These are phyloP conservation scores for Pseudocercospora vitis DNA, from an alignment of 2,329 filamentous ascomycete species.

Conservation along the genomic window DNA sequence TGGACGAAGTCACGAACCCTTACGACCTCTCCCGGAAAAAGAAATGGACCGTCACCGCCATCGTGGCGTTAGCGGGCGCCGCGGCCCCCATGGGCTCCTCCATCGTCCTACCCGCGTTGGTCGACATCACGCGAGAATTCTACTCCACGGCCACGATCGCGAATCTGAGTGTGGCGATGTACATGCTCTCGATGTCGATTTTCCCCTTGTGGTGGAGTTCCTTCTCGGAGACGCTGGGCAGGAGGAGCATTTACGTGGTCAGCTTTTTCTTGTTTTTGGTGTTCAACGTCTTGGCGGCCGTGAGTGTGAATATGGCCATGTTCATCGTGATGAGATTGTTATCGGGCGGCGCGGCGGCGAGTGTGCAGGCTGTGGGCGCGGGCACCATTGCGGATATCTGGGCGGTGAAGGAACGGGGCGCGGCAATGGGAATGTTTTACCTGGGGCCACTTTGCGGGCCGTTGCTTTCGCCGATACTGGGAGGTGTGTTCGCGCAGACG, in stretches of 20 bases:
- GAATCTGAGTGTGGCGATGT: conserved; percentile 75
- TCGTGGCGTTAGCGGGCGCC: conserved; percentile 74
- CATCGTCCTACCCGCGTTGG: conserved; percentile 75
- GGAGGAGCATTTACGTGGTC: conserved; percentile 74
- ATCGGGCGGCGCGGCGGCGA: conserved; percentile 73
- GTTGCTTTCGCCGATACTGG: conserved; percentile 72
- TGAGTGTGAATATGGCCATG: conserved; percentile 71
- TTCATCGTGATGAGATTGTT: conserved; percentile 74
- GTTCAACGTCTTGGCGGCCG: conserved; percentile 68
- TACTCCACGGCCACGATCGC: conserved; percentile 63
- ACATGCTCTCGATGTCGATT: conserved; percentile 77
- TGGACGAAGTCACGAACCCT: conserved; percentile 77
- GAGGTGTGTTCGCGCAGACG: conserved; percentile 66
- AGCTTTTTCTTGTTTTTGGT: conserved; percentile 72
- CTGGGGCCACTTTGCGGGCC: conserved; percentile 75
- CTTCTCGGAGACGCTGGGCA: conserved; percentile 70
- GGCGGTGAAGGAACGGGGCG: conserved; percentile 69
- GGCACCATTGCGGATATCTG: conserved; percentile 82
- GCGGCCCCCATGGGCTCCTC: conserved; percentile 80
- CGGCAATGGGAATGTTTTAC: conserved; percentile 82
- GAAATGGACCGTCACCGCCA: conserved; percentile 82
- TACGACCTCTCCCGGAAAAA: conserved; percentile 69
- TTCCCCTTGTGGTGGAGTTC: conserved; percentile 86
- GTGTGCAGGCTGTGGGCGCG: conserved; percentile 78
- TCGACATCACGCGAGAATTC: conserved; percentile 63